A percentile compares a stretch with the other conserved stretches of the same genome.
Evolutionary conservation across 306 rosid genomes (phyloP).

Genomic region (Prunus davidiana): DNA sequence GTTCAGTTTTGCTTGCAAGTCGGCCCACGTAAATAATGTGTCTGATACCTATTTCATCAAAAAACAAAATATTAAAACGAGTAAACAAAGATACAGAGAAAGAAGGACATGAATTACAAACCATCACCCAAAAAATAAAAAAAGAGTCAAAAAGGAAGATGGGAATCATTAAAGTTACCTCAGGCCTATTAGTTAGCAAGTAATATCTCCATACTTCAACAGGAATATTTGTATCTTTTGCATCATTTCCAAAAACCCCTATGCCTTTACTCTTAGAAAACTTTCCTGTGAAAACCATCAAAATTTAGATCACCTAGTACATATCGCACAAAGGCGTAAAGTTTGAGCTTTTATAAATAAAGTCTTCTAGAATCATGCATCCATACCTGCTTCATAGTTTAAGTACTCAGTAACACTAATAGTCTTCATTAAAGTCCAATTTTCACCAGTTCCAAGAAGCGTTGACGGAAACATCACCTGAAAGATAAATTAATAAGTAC

Average conservation of each 20-base stretch:
- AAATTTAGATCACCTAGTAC: background rate
- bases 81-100: background rate
- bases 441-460: slow-evolving; percentile 81
- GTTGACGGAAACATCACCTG: slow-evolving; percentile 99
- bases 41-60: slow-evolving; percentile 69
- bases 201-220: slow-evolving; percentile 99
- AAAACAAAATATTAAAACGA: background rate
- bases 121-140: background rate
- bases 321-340: background rate
- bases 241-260: slow-evolving; percentile 96
- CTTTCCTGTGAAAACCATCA: slow-evolving; percentile 51
- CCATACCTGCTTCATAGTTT: slow-evolving; percentile 84
- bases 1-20: slow-evolving; percentile 91
- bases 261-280: slow-evolving; percentile 87
- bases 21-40: slow-evolving; percentile 85
- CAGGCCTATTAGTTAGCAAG: slow-evolving; percentile 91
- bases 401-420: slow-evolving; percentile 95
- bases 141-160: background rate
- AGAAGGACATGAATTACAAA: background rate
- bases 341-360: background rate
- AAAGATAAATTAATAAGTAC: background rate
- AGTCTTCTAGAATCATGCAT: background rate
- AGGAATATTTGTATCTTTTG: slow-evolving; percentile 85
- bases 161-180: slow-evolving; percentile 46
- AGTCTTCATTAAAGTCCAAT: slow-evolving; percentile 96